Percentiles rank a stretch among this genome's conserved stretches.
phyloP scores from a whole-genome alignment of 306 rosid genomes.

The Cicer arietinum region DNA sequence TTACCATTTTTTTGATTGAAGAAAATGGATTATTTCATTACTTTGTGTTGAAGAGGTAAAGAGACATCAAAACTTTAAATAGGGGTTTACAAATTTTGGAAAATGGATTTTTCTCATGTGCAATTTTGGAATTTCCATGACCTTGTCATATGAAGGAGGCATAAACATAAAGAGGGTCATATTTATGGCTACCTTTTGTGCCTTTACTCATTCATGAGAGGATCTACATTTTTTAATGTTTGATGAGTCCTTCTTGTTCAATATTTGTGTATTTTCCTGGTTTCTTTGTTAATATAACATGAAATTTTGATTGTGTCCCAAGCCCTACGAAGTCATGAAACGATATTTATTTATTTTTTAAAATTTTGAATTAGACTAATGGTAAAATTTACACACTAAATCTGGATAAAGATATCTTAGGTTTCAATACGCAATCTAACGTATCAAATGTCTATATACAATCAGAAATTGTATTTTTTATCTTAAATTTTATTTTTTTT shows the following conservation, averaged over 20 bases:
- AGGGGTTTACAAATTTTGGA: not conserved
- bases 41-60: not conserved
- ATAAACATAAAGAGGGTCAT: not conserved
- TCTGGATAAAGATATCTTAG: no score
- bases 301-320: no score
- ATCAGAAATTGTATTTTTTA: no score
- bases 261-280: no score
- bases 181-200: not conserved
- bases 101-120: conserved; percentile 4
- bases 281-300: no score
- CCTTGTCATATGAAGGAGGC: not conserved
- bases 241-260: not conserved
- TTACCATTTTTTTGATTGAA: not conserved
- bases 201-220: not conserved
- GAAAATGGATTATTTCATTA: not conserved
- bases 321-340: no score
- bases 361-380: no score
- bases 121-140: conserved; percentile 3
- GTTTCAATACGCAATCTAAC: no score
- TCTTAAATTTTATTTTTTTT: no score
- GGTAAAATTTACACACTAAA: no score
- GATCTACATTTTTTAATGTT: not conserved
- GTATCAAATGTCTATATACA: no score
- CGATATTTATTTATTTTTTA: no score
- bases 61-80: not conserved